phyloP scores from a whole-genome alignment of 2,329 filamentous ascomycete species.

The Fusarium odoratissimum region DNA sequence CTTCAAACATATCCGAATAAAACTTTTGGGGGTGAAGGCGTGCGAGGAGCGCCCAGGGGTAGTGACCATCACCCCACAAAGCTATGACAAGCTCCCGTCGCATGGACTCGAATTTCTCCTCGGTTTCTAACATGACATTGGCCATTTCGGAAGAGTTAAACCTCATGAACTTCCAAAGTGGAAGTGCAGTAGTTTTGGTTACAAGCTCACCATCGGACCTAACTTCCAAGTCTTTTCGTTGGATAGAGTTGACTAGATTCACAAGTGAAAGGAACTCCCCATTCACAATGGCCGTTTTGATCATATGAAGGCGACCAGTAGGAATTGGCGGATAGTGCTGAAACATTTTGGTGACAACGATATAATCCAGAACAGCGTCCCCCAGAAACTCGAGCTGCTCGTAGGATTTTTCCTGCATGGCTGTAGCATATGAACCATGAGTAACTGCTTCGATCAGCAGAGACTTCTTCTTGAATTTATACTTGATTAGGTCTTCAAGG shows the following conservation, averaged over 20 bases:
- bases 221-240: constrained; percentile 37
- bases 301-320: constrained; percentile 75
- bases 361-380: constrained; percentile 83
- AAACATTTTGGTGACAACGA: constrained; percentile 75
- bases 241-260: constrained; percentile 63
- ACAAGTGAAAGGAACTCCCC: constrained; percentile 82
- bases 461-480: constrained; percentile 74
- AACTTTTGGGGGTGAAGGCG: constrained; percentile 78
- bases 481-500: constrained; percentile 75
- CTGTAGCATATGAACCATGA: constrained; percentile 71
- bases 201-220: constrained; percentile 30
- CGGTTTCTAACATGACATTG: constrained; percentile 56
- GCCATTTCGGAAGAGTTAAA: constrained; percentile 63
- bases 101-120: constrained; percentile 60
- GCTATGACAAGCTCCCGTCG: constrained; percentile 61
- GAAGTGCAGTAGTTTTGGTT: constrained; percentile 45
- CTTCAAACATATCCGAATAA: constrained; percentile 86
- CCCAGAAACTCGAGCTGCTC: constrained; percentile 91
- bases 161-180: constrained; percentile 78
- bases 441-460: constrained; percentile 85
- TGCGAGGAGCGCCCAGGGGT: constrained; percentile 82
- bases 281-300: constrained; percentile 83
- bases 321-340: constrained; percentile 54
- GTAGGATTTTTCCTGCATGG: constrained; percentile 55
- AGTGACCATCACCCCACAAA: constrained; percentile 50